A percentile compares a stretch with the other conserved stretches of the same genome.
Conservation (phyloP, 306 rosid species). For the Malus sieversii region DNA sequence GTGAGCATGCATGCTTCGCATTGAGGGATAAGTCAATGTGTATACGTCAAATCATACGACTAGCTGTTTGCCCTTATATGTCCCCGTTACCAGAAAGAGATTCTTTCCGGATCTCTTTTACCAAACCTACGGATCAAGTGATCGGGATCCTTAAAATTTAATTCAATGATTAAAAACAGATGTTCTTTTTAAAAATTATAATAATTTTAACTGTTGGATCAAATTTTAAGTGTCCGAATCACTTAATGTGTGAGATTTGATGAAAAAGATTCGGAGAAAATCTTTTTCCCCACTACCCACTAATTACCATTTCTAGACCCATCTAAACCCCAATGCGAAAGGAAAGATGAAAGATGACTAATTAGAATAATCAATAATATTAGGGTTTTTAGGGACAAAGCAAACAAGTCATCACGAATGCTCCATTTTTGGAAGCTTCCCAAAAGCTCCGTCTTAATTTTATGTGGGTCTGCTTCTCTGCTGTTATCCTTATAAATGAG, state of each 20-base stretch:
- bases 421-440: slow-evolving; percentile 13
- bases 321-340: not conserved
- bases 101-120: rapidly evolving
- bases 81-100: too few species aligned
- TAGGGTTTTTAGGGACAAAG: not conserved
- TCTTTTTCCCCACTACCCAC: not conserved
- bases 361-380: not conserved
- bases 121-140: rapidly evolving
- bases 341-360: not conserved
- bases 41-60: not conserved
- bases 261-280: rapidly evolving
- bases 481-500: not conserved
- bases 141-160: too few species aligned
- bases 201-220: rapidly evolving
- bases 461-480: not conserved
- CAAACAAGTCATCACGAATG: not conserved
- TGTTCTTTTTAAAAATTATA: rapidly evolving
- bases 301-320: not conserved
- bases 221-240: too few species aligned
- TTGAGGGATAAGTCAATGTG: not conserved
- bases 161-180: too few species aligned
- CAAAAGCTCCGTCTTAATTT: not conserved
- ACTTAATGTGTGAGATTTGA: rapidly evolving
- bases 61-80: not conserved
- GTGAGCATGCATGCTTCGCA: not conserved